Conservation (phyloP, 306 rosid genomes). For the Dryas alaskensis region DNA sequence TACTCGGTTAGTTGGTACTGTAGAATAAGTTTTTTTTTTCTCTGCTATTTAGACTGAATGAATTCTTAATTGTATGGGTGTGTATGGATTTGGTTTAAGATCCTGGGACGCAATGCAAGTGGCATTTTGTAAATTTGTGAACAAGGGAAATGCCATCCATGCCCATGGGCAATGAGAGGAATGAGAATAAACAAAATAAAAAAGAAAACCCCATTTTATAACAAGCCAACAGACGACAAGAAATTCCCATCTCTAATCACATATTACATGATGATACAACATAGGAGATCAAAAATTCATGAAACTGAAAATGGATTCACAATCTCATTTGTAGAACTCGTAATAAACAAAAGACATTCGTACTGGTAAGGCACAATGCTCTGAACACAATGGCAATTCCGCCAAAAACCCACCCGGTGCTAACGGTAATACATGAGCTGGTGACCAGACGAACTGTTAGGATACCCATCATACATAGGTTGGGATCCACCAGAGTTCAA, state of each 20-base stretch:
- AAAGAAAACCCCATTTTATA: not conserved
- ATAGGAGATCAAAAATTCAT: constrained; percentile 27
- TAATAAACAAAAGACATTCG: constrained; percentile 16
- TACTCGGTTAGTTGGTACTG: too few species aligned
- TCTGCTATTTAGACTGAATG: too few species aligned
- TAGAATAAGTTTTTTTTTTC: too few species aligned
- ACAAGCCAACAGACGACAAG: not conserved
- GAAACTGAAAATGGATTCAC: constrained; percentile 34
- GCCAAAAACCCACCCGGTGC: not conserved
- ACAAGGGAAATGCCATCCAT: too few species aligned
- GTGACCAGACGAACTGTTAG: constrained; percentile 58
- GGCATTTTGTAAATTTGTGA: too few species aligned
- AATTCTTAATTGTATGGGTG: too few species aligned
- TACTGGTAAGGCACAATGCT: constrained; percentile 9
- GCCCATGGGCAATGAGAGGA: too few species aligned
- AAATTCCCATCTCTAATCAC: constrained; percentile 12
- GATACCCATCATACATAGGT: constrained; percentile 66
- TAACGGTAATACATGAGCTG: constrained; percentile 75
- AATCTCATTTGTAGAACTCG: constrained; percentile 31
- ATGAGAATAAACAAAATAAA: not conserved
- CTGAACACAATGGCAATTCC: not conserved
- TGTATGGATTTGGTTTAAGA: too few species aligned
- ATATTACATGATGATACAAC: constrained; percentile 42
- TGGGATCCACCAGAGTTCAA: constrained; percentile 58
- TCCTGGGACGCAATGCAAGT: too few species aligned